phyloP scores from a whole-genome alignment of 2,329 filamentous ascomycete genomes.

The Rutstroemia sp. region DNA sequence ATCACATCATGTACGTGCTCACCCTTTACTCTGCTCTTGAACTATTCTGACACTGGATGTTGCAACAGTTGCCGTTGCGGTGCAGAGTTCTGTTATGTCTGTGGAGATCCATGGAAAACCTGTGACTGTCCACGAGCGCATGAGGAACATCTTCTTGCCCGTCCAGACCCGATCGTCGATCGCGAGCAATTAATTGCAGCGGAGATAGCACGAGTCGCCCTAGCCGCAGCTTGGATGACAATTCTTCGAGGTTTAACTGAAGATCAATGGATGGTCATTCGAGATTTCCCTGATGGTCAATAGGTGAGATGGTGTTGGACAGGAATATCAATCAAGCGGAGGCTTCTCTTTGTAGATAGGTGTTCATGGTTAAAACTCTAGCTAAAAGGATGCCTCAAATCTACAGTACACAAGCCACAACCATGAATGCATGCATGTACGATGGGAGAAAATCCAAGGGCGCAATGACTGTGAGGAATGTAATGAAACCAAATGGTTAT shows the following conservation, averaged over 20 bases:
- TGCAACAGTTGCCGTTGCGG: conserved; percentile 37
- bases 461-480: conserved; percentile 39
- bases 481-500: conserved; percentile 29
- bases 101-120: conserved; percentile 35
- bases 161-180: conserved; percentile 29
- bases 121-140: conserved; percentile 36
- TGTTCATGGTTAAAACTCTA: no score
- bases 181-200: conserved; percentile 1
- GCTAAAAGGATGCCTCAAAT: no score
- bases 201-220: conserved; percentile 30
- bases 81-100: conserved; percentile 43
- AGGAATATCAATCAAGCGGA: no score
- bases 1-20: conserved; percentile 46
- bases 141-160: conserved; percentile 28
- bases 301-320: no score
- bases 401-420: no score
- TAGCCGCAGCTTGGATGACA: no score
- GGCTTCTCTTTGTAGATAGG: no score
- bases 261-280: no score
- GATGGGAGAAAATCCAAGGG: conserved; percentile 32
- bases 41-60: conserved; percentile 1
- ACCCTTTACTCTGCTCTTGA: background rate
- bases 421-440: conserved; percentile 34
- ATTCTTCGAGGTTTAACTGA: no score
- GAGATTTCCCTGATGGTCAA: no score